These are phyloP conservation scores for Streptanthus diversifolius DNA, from an alignment of 345 rosid genomes.

Conservation along the genomic window DNA sequence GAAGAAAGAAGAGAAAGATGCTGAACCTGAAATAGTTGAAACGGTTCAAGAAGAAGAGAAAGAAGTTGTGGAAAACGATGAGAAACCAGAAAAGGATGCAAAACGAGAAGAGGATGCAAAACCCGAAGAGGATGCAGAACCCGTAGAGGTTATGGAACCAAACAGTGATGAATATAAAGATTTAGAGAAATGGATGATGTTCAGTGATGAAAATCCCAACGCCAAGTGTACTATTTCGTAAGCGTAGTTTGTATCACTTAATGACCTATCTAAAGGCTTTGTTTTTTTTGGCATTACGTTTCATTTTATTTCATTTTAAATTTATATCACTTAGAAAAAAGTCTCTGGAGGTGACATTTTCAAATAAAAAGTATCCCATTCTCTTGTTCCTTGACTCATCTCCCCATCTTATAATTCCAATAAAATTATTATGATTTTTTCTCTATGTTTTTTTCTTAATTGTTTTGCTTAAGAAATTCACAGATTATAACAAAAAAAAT, in stretches of 20 bases:
- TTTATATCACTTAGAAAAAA: not conserved
- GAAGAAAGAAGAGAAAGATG: constrained; percentile 3
- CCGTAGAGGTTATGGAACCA: not conserved
- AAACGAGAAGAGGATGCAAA: not conserved
- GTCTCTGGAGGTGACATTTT: not conserved
- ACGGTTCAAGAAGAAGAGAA: not conserved
- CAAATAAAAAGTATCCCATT: not conserved
- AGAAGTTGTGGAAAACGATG: not conserved
- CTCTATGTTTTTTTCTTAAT: too few relatives aligned
- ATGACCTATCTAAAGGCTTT: not conserved
- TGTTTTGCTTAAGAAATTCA: too few relatives aligned
- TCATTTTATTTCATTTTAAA: not conserved
- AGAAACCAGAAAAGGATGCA: not conserved
- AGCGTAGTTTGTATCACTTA: not conserved
- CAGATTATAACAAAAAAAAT: too few relatives aligned
- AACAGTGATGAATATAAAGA: constrained; percentile 26
- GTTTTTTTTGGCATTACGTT: not conserved
- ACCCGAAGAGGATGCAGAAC: not conserved
- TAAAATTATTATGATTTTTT: not conserved
- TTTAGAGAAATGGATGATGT: constrained; percentile 32
- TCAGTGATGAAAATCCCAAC: constrained; percentile 75
- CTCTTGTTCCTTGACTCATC: not conserved
- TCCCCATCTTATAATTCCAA: not conserved
- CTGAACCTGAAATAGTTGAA: constrained; percentile 8
- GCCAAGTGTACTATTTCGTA: constrained; percentile 40